phyloP scores from a whole-genome alignment of 805 yeast species.

The Vanderwaltozyma tropicalis region DNA sequence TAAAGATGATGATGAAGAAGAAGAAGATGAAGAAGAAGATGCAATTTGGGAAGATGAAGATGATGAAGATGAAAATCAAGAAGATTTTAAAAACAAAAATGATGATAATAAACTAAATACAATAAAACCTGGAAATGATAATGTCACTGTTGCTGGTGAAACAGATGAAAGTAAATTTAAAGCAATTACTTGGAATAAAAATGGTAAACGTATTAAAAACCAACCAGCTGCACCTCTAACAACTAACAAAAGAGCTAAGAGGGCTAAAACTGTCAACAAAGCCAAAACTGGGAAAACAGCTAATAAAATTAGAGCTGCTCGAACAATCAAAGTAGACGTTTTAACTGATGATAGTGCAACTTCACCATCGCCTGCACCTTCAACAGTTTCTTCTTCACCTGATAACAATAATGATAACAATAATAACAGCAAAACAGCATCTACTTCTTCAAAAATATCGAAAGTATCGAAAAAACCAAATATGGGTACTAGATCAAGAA shows the following conservation, averaged over 20 bases:
- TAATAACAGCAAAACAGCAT: not conserved
- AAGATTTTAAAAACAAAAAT: not conserved
- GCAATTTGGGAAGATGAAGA: not conserved
- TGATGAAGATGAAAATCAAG: not conserved
- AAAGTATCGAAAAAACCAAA: not conserved
- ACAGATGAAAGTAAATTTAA: conserved; percentile 1
- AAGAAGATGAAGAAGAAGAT: not conserved
- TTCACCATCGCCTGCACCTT: not conserved
- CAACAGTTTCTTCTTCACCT: not conserved
- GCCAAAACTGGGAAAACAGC: not conserved
- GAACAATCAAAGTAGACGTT: not conserved
- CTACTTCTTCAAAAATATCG: no score
- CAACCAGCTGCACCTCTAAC: conserved; percentile 12
- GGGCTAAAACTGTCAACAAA: not conserved
- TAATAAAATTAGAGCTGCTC: not conserved
- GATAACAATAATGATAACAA: not conserved
- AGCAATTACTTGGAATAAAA: conserved; percentile 28
- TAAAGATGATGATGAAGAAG: conserved; percentile 2
- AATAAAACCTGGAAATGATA: not conserved
- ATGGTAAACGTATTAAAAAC: conserved; percentile 23
- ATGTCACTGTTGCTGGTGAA: not conserved
- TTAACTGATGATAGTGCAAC: not conserved
- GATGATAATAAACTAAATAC: not conserved
- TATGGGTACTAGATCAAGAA: conserved; percentile 34
- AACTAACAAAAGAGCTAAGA: not conserved